Evolutionary conservation across 1,284 basidiomycete species (phyloP).

Genomic region (Irpex sp.): DNA sequence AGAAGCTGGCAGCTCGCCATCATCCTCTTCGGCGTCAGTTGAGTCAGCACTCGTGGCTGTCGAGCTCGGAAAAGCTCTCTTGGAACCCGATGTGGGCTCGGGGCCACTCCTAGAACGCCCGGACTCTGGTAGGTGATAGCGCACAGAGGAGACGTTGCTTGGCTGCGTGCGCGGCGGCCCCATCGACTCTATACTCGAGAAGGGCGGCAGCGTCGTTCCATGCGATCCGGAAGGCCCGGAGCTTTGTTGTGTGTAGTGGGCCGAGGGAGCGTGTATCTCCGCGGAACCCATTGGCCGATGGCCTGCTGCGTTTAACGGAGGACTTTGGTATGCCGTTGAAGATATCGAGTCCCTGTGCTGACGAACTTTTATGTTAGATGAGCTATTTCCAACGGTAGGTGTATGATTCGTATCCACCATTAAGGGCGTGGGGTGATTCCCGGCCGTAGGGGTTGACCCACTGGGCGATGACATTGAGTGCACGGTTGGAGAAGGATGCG

Average conservation of each 20-base stretch:
- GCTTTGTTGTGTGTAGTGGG: slow-evolving; percentile 9
- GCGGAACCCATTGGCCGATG: slow-evolving; percentile 22
- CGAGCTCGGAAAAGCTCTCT: slow-evolving; percentile 56
- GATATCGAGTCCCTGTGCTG: slow-evolving; percentile 17
- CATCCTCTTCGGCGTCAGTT: slow-evolving; percentile 72
- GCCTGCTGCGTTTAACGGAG: slow-evolving; percentile 19
- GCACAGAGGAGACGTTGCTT: slow-evolving; percentile 52
- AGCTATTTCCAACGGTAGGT: slow-evolving; percentile 21
- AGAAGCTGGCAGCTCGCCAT: slow-evolving; percentile 73
- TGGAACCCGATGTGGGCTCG: slow-evolving; percentile 39
- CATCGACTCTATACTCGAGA: slow-evolving; percentile 64
- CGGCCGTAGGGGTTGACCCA: slow-evolving; percentile 51
- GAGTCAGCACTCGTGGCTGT: slow-evolving; percentile 73
- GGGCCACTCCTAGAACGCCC: slow-evolving; percentile 27
- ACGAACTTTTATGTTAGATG: slow-evolving; percentile 19
- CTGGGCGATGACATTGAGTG: slow-evolving; percentile 57
- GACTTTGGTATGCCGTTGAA: slow-evolving; percentile 22
- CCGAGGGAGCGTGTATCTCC: slow-evolving; percentile 25
- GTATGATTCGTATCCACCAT: slow-evolving; percentile 33
- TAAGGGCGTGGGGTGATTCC: slow-evolving; percentile 32
- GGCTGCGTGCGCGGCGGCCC: slow-evolving; percentile 44
- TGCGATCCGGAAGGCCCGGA: slow-evolving; percentile 22
- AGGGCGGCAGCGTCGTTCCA: slow-evolving; percentile 62
- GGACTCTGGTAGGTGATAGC: slow-evolving; percentile 49
- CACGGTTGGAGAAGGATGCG: slow-evolving; percentile 60